Percentiles rank a stretch among this genome's conserved stretches.
phyloP scores from a whole-genome alignment of 345 rosid genomes.

The Aegle marmelos region DNA sequence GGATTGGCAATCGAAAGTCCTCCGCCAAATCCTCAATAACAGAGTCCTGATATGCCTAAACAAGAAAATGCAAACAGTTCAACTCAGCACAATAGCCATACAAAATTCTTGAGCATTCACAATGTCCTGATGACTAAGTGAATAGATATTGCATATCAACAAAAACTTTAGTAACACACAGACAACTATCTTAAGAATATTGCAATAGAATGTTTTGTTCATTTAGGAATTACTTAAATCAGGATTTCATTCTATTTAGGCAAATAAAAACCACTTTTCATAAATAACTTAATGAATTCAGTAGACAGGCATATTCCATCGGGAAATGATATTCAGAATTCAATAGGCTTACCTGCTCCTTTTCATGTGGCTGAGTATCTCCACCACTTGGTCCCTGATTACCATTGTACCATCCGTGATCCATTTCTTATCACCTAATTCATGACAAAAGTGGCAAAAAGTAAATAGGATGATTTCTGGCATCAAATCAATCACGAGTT shows the following conservation, averaged over 20 bases:
- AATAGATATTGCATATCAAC: neutral
- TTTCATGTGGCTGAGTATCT: conserved; percentile 39
- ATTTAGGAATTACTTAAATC: neutral
- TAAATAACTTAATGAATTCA: neutral
- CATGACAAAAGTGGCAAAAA: neutral
- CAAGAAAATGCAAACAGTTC: conserved; percentile 1
- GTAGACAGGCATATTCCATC: neutral
- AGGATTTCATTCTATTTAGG: neutral
- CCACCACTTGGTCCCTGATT: conserved; percentile 39
- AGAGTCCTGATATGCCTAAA: conserved; percentile 50
- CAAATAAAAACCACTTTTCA: neutral
- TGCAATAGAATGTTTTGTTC: neutral
- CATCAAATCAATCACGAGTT: neutral
- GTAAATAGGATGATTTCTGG: neutral
- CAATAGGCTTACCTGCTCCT: conserved; percentile 37
- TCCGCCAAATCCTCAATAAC: conserved; percentile 63
- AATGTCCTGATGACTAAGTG: neutral
- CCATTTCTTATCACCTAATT: conserved; percentile 40
- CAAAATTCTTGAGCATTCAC: neutral
- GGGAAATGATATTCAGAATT: neutral
- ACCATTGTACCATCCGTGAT: conserved; percentile 28
- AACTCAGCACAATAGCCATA: conserved; percentile 9
- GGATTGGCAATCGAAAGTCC: conserved; percentile 73
- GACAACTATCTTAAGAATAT: neutral
- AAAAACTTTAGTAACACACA: neutral